Conservation (phyloP, 2,329 filamentous ascomycete genomes). For the Microdochium nivale region DNA sequence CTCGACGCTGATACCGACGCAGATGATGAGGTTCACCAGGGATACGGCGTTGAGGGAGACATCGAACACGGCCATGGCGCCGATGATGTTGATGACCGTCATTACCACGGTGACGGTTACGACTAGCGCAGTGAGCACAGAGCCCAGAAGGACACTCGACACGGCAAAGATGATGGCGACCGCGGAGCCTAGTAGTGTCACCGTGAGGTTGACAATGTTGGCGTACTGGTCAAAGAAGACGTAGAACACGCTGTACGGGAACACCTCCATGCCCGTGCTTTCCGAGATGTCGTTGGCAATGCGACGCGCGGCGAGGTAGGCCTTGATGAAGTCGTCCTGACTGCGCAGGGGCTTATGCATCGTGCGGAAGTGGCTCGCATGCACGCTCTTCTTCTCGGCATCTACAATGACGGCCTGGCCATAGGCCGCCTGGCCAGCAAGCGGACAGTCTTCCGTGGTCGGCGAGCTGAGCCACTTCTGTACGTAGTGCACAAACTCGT, state of each 20-base stretch:
- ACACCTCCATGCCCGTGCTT: conserved; percentile 70
- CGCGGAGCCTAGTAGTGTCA: conserved; percentile 70
- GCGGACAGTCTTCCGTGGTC: conserved; percentile 74
- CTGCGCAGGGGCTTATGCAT: conserved; percentile 79
- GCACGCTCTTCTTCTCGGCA: conserved; percentile 54
- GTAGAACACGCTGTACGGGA: conserved; percentile 96
- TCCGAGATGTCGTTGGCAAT: conserved; percentile 70
- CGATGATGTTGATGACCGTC: conserved; percentile 90
- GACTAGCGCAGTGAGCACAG: conserved; percentile 68
- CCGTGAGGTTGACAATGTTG: conserved; percentile 72
- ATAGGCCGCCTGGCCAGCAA: conserved; percentile 84
- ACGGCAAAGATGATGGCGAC: conserved; percentile 79
- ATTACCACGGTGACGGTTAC: conserved; percentile 84
- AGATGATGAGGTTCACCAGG: conserved; percentile 93
- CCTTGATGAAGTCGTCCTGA: conserved; percentile 86
- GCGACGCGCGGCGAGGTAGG: conserved; percentile 81
- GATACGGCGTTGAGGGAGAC: conserved; percentile 94
- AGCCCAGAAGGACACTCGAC: conserved; percentile 74
- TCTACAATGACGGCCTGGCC: conserved; percentile 77
- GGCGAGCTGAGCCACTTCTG: conserved; percentile 74
- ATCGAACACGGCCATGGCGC: conserved; percentile 80
- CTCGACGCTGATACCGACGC: conserved; percentile 91
- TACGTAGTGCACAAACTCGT: conserved; percentile 85
- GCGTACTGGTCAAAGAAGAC: conserved; percentile 99
- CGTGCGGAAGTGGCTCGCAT: conserved; percentile 85